A percentile compares a stretch with the other conserved stretches of the same genome.
phyloP scores from a whole-genome alignment of 371 early-diverging fungal genomes.

The Syncephalastrum contaminatum region DNA sequence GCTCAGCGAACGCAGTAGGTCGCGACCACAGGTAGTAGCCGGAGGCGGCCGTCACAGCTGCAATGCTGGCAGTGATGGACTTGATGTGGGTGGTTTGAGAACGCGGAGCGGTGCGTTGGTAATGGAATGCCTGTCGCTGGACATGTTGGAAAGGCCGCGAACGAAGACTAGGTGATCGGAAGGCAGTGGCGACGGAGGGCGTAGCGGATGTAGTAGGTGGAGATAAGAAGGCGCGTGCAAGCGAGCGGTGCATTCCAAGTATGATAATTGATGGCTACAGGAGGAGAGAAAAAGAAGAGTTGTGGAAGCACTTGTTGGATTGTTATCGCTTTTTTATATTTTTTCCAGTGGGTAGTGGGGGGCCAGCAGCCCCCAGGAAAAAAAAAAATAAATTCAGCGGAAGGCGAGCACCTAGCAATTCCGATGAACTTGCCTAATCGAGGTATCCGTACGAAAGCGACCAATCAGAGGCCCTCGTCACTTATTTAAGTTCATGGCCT shows the following conservation, averaged over 20 bases:
- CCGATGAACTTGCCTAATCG: slow-evolving; percentile 8
- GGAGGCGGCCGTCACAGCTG: slow-evolving; percentile 18
- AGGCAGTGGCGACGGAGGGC: slow-evolving; percentile 2
- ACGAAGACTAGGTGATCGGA: slow-evolving; percentile 1
- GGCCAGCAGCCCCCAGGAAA: slow-evolving; percentile 3
- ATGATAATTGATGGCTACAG: neutral
- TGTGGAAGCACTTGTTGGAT: neutral
- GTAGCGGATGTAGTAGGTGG: slow-evolving; percentile 9
- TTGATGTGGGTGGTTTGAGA: slow-evolving; percentile 11
- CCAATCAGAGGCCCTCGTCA: slow-evolving; percentile 4
- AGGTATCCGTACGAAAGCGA: neutral
- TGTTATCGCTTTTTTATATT: slow-evolving; percentile 1
- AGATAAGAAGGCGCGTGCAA: slow-evolving; percentile 8
- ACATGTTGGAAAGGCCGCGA: slow-evolving; percentile 2
- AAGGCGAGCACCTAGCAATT: slow-evolving; percentile 2
- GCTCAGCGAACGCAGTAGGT: slow-evolving; percentile 11
- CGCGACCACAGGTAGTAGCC: slow-evolving; percentile 11
- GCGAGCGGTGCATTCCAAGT: slow-evolving; percentile 11
- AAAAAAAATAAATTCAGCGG: slow-evolving; percentile 3
- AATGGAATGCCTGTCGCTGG: neutral
- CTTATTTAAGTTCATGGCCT: neutral
- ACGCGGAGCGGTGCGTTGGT: slow-evolving; percentile 2
- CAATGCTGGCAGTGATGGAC: slow-evolving; percentile 17
- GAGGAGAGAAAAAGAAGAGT: slow-evolving; percentile 3
- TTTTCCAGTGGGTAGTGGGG: neutral